Evolutionary conservation across 1,284 basidiomycete genomes (phyloP).

Genomic region (Bondarzewia mesenterica): DNA sequence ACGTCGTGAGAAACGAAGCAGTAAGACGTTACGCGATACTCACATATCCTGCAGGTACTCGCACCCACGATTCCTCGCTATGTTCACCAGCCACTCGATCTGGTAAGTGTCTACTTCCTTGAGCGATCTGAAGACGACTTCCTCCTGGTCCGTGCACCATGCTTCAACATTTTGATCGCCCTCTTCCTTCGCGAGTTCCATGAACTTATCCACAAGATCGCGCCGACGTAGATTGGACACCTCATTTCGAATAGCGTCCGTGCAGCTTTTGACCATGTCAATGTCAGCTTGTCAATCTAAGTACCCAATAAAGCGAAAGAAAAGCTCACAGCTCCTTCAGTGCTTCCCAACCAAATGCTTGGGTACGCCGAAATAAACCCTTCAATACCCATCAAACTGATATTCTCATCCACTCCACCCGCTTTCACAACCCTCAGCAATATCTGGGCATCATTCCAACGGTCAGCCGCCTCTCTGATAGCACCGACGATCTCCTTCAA

Average conservation of each 20-base stretch:
- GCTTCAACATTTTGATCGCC: background rate
- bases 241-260: background rate
- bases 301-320: background rate
- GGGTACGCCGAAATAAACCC: background rate
- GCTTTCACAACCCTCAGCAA: background rate
- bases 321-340: background rate
- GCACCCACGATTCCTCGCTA: background rate
- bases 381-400: background rate
- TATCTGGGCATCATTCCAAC: background rate
- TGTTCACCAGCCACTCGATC: background rate
- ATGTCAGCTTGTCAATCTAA: background rate
- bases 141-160: background rate
- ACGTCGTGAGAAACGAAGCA: background rate
- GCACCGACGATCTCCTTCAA: background rate
- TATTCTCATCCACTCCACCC: background rate
- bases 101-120: background rate
- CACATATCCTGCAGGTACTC: background rate
- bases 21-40: background rate
- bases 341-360: background rate
- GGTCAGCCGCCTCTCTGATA: background rate
- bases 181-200: background rate
- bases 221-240: background rate
- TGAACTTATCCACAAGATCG: background rate
- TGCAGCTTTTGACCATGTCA: background rate
- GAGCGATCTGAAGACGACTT: background rate